Conservation (phyloP, 106 monocot species). For the Acanthochlamys bracteata region DNA sequence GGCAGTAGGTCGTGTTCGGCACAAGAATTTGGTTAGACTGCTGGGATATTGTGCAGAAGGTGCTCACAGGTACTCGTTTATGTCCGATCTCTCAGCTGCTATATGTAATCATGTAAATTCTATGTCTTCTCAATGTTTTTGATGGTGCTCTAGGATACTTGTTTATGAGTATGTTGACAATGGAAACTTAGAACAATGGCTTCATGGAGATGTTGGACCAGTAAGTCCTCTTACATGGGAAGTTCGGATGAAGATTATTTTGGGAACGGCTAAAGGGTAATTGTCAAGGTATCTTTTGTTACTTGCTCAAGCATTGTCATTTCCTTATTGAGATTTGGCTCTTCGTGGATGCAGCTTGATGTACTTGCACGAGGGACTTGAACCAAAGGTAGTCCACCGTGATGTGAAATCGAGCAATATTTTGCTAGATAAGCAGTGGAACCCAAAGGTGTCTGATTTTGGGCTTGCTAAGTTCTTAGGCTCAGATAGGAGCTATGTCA, state of each 20-base stretch:
- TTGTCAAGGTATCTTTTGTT: not conserved
- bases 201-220: conserved; percentile 39
- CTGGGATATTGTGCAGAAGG: conserved; percentile 83
- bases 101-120: no score
- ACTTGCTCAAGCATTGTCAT: no score
- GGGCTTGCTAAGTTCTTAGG: conserved; percentile 87
- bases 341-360: conserved; percentile 38
- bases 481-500: conserved; percentile 78
- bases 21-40: conserved; percentile 72
- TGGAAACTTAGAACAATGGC: conserved; percentile 52
- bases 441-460: conserved; percentile 79
- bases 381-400: conserved; percentile 90
- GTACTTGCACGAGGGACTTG: conserved; percentile 92
- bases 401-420: conserved; percentile 93
- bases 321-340: not conserved
- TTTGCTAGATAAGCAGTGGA: conserved; percentile 78
- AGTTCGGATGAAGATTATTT: conserved; percentile 47
- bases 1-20: conserved; percentile 74
- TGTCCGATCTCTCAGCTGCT: no score
- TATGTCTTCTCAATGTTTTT: not conserved
- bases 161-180: conserved; percentile 51
- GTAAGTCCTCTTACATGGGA: conserved; percentile 48
- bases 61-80: conserved; percentile 69
- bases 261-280: conserved; percentile 50
- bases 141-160: conserved; percentile 24